Percentiles rank a stretch among this genome's conserved stretches.
Conservation (phyloP, 164 flowering plant genomes). For the Berberis thunbergii region DNA sequence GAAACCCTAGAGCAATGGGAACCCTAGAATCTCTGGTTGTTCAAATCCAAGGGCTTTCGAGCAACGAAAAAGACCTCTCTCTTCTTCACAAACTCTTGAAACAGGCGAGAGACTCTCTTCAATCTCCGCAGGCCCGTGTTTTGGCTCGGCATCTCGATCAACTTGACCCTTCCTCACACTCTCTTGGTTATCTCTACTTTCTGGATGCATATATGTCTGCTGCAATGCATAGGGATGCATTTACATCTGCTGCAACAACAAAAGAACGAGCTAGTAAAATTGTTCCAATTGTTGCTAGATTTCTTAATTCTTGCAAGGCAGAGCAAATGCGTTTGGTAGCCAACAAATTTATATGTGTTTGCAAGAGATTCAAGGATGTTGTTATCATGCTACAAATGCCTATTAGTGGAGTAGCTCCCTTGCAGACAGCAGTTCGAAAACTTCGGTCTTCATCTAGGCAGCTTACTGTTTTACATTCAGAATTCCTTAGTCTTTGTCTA, state of each 20-base stretch:
- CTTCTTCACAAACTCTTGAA: slow-evolving; percentile 42
- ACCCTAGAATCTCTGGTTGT: slow-evolving; percentile 43
- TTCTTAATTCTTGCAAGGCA: slow-evolving; percentile 46
- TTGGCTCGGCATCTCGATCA: slow-evolving; percentile 42
- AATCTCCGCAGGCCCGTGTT: slow-evolving; percentile 24
- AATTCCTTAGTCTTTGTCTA: slow-evolving; percentile 74
- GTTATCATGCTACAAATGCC: slow-evolving; percentile 56
- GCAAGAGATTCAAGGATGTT: slow-evolving; percentile 69
- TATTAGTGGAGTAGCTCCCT: slow-evolving; percentile 76
- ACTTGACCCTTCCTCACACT: slow-evolving; percentile 65
- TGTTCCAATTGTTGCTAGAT: slow-evolving; percentile 36
- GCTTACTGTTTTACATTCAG: slow-evolving; percentile 82
- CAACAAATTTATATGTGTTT: slow-evolving; percentile 62
- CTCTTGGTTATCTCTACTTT: slow-evolving; percentile 81
- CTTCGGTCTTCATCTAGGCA: slow-evolving; percentile 62
- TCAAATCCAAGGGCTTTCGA: slow-evolving; percentile 67
- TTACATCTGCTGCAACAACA: slow-evolving; percentile 33
- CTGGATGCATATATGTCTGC: slow-evolving; percentile 60
- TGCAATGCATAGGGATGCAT: slow-evolving; percentile 57
- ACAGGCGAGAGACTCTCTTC: slow-evolving; percentile 49
- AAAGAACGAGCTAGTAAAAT: slow-evolving; percentile 50
- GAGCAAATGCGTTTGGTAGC: slow-evolving; percentile 80
- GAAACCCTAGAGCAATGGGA: slow-evolving; percentile 23
- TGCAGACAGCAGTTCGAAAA: slow-evolving; percentile 64
- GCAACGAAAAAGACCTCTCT: slow-evolving; percentile 28